phyloP scores from a whole-genome alignment of 2,329 filamentous ascomycete genomes.

The Colletotrichum siamense region DNA sequence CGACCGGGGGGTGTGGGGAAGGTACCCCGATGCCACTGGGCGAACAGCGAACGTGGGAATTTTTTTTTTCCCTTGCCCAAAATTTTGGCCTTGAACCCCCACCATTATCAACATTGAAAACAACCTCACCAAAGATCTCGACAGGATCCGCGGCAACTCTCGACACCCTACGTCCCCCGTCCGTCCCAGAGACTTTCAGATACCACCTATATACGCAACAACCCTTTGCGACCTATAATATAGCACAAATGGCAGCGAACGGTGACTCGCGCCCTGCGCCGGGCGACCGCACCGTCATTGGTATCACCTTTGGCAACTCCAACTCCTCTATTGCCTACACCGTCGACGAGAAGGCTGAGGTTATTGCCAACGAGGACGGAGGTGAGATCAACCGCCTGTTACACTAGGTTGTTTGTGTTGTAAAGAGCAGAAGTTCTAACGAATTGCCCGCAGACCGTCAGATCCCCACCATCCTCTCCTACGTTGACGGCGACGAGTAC shows the following conservation, averaged over 20 bases:
- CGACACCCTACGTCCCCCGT: not conserved
- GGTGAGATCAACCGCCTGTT: slow-evolving; percentile 52
- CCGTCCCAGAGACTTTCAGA: not conserved
- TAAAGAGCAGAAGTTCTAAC: not conserved
- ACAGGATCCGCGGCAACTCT: not conserved
- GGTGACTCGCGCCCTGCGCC: slow-evolving; percentile 52
- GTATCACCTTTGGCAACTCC: slow-evolving; percentile 97
- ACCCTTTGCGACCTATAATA: slow-evolving; percentile 18
- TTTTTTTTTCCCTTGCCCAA: slow-evolving; percentile 20
- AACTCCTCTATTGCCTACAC: slow-evolving; percentile 98
- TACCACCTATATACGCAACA: not conserved
- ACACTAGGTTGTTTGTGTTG: slow-evolving; percentile 32
- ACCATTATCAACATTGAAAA: slow-evolving; percentile 18
- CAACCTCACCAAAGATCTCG: slow-evolving; percentile 9
- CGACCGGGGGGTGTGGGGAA: not conserved
- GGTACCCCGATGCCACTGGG: slow-evolving; percentile 1
- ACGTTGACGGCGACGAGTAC: slow-evolving; percentile 95
- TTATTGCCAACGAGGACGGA: slow-evolving; percentile 99
- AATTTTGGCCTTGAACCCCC: slow-evolving; percentile 21
- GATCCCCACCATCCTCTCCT: slow-evolving; percentile 93
- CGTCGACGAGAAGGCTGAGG: slow-evolving; percentile 91
- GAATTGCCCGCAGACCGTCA: slow-evolving; percentile 75
- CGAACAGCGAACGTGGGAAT: slow-evolving; percentile 7
- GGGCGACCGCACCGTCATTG: slow-evolving; percentile 76
- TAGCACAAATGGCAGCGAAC: slow-evolving; percentile 51